Base-by-base conservation (phyloP, 208 protist species). In the Leishmania aethiopica region DNA sequence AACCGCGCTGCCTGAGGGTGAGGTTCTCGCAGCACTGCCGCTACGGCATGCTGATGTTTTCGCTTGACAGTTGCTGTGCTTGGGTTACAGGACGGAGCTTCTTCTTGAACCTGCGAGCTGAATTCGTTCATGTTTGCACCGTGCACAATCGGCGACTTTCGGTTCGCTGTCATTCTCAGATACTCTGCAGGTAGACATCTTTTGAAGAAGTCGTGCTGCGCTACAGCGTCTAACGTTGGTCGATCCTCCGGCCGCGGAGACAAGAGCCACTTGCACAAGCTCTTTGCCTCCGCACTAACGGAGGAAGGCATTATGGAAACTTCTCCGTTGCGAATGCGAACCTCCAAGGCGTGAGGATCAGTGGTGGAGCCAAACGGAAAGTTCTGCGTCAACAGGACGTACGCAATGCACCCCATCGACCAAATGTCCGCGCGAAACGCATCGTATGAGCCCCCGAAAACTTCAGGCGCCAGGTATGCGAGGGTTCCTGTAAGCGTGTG, bases 351-450 rank as follows among this genome's bases (percentile, higher is more conserved):
- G 22, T 85, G 66, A 7, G 86, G 89, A 69, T 95, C 91, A 11
- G 60, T 86, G 11, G 86, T 89, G 17, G 88, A 89, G n/a, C 94
- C 95, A 85, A 98, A 98, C 1, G 95, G 93, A 75, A 98, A 98
- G 77, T 92, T 91, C 75, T 93, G 82, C 42, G 95, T 97, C 69
- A 96, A 79, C 32, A 98, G 55, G 13, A 94, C 90, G 83, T 95
- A 98, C 4, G 93, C 81, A 81, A 98, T 96, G 66, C 92, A 95
- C 28, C 95, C 95, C 84, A 97, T 86, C 51, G 91, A 94, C 95
- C 95, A 98, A 51, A 98, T 93, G 81, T 98, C 95, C 25, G 93
- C 91, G 47, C 91, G 88, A 78, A 96, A 96, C 2, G 93, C 95
- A 75, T 97, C 92, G 84, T 98, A 98, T 15, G 84, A 89, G 32